phyloP scores from a whole-genome alignment of 345 rosid species.

The Lepidium sativum region DNA sequence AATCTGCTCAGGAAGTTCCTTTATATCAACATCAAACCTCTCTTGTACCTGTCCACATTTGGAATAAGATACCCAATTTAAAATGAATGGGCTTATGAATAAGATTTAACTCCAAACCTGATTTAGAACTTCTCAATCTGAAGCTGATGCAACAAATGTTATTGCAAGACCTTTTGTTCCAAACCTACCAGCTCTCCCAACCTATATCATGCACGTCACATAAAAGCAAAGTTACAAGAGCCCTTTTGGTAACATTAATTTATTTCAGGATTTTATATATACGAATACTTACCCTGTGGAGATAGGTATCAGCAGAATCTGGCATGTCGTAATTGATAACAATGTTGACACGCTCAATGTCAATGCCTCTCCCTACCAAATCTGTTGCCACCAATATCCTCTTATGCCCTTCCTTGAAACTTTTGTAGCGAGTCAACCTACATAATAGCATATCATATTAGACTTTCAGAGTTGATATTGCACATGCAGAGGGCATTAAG shows the following conservation, averaged over 20 bases:
- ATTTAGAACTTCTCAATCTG: conserved; percentile 85
- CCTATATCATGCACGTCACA: conserved; percentile 39
- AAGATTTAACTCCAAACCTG: conserved; percentile 44
- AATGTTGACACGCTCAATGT: conserved; percentile 95
- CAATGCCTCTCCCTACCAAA: conserved; percentile 95
- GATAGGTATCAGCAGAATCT: conserved; percentile 95
- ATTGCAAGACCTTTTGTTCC: conserved; percentile 99
- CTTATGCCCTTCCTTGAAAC: conserved; percentile 97
- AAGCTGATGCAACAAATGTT: conserved; percentile 85
- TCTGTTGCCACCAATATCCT: conserved; percentile 97
- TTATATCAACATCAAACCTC: conserved; percentile 92
- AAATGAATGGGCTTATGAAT: neutral
- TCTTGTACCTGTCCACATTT: conserved; percentile 61
- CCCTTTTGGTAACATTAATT: neutral
- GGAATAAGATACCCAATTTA: neutral
- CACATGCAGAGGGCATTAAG: too few species aligned
- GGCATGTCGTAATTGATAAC: conserved; percentile 99
- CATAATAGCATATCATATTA: too few species aligned
- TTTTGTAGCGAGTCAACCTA: conserved; percentile 94
- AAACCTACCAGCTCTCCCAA: conserved; percentile 98
- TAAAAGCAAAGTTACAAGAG: neutral
- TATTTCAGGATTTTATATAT: too few species aligned
- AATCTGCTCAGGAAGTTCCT: conserved; percentile 96
- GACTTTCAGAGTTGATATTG: too few species aligned
- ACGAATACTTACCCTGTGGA: conserved; percentile 99